Conservation (phyloP, 73 alveolate genomes). For the Urostyla sp. region DNA sequence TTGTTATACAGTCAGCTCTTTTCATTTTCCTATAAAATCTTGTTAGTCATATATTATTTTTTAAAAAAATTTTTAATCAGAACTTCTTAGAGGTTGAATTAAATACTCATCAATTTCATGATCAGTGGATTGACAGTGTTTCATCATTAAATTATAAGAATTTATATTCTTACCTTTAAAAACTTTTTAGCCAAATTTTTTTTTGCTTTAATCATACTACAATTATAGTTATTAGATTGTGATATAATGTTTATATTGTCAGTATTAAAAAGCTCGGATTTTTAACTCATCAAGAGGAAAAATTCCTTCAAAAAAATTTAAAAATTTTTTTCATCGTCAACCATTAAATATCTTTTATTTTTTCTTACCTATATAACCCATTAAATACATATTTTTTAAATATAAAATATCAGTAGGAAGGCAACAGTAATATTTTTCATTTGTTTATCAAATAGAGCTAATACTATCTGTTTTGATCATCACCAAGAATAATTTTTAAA, state of each 20-base stretch:
- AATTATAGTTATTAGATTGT: neutral
- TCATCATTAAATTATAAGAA: neutral
- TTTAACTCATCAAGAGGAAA: constrained; percentile 25
- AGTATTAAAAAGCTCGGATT: constrained; percentile 55
- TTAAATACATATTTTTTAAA: neutral
- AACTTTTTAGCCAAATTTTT: neutral
- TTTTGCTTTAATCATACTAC: neutral
- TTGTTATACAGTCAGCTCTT: neutral
- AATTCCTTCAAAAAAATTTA: neutral
- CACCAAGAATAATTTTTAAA: neutral
- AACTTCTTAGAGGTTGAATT: constrained; percentile 50
- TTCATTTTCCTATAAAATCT: neutral
- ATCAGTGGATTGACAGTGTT: constrained; percentile 61
- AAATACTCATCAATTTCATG: neutral
- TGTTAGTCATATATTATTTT: neutral
- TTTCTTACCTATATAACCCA: constrained; percentile 10
- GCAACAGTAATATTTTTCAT: constrained; percentile 47
- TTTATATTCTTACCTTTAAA: neutral
- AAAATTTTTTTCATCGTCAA: neutral
- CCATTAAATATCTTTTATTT: neutral
- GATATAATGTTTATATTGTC: neutral
- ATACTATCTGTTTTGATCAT: constrained; percentile 52
- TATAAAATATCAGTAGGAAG: constrained; percentile 45
- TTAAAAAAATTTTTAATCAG: constrained; percentile 12
- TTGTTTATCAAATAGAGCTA: constrained; percentile 47